Evolutionary conservation across 2,329 filamentous ascomycete species (phyloP), one percentile per base, ranked within the genome.

Genomic region (Leptoxyphium fumago): DNA sequence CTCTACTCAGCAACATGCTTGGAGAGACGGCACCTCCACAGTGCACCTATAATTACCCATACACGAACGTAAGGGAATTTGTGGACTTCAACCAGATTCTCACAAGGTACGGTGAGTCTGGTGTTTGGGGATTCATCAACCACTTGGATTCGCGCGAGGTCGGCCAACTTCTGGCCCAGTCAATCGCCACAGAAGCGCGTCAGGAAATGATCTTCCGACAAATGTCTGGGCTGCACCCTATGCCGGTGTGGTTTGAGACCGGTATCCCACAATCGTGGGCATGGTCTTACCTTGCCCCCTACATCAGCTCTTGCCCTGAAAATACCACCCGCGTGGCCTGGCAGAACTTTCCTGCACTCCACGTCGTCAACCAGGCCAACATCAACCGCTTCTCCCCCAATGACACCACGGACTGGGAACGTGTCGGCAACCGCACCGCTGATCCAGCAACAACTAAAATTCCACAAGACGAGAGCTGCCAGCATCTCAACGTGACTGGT

Each of bases 141-240:
- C 84, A 91, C 56, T 71, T 91, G 40, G 77, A 89, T 61, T 80
- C 81, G 0, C 79, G 82, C 4, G 80, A 84, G 52, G 80, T 80
- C 10, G 84, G 75, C 0, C 78, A 80, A 56, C 64, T 91, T 13
- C 69, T 93, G 2, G 68, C 84, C 2, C 82, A 87, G 63, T 81
- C 80, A 15, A 84, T 91, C 55, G 75, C 82, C 2, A 80, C 78
- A 10, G 84, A 91, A 59, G 82, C 84, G 0, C 79, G 84, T 0
- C 85, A 93, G 66, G 82, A 93, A 65, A 71, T 88, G 68, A 79
- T 84, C 51, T 91, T 91, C 71, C 79, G 85, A 15, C 84, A 91
- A 58, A 85, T 91, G 59, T 72, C 77, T 29, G 85, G 84, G 13
- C 72, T 85, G 6, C 83, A 84, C 63, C 81, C 85, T 17, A 84